Conservation (phyloP, 2,329 filamentous ascomycete species). For the Eutypa lata region DNA sequence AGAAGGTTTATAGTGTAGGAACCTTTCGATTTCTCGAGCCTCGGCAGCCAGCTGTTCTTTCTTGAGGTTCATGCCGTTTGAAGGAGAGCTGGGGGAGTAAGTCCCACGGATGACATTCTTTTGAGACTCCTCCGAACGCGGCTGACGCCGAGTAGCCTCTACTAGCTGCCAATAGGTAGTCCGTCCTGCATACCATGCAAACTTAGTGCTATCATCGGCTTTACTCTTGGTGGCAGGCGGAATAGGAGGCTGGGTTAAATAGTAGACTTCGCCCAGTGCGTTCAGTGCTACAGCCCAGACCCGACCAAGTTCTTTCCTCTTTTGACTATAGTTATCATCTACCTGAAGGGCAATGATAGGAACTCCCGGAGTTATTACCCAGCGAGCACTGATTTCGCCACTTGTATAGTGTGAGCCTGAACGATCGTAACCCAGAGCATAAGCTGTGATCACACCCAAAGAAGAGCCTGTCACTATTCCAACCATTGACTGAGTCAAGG, state of each 20-base stretch:
- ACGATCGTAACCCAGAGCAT: constrained; percentile 64
- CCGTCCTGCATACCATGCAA: constrained; percentile 79
- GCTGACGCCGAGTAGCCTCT: constrained; percentile 71
- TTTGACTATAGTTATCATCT: constrained; percentile 76
- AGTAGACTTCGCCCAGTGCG: constrained; percentile 87
- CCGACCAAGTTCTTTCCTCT: constrained; percentile 65
- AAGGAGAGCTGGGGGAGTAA: constrained; percentile 78
- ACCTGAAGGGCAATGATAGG: constrained; percentile 82
- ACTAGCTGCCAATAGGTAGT: constrained; percentile 78
- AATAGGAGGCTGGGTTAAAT: constrained; percentile 69
- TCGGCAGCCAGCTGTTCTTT: constrained; percentile 71
- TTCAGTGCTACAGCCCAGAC: constrained; percentile 94
- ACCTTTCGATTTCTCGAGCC: constrained; percentile 77
- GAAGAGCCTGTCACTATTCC: constrained; percentile 84
- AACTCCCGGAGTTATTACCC: constrained; percentile 88
- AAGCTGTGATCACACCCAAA: constrained; percentile 76
- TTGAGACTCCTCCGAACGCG: constrained; percentile 70
- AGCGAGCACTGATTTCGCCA: constrained; percentile 81
- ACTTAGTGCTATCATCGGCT: constrained; percentile 55
- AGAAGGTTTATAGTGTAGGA: constrained; percentile 67
- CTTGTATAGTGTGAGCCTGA: constrained; percentile 61
- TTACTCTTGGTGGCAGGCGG: constrained; percentile 47
- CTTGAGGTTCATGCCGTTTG: constrained; percentile 67
- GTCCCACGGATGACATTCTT: constrained; percentile 65
- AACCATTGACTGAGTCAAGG: constrained; percentile 71